Evolutionary conservation across 2,329 filamentous ascomycete species (phyloP).

Genomic region (Colletotrichum sidae): DNA sequence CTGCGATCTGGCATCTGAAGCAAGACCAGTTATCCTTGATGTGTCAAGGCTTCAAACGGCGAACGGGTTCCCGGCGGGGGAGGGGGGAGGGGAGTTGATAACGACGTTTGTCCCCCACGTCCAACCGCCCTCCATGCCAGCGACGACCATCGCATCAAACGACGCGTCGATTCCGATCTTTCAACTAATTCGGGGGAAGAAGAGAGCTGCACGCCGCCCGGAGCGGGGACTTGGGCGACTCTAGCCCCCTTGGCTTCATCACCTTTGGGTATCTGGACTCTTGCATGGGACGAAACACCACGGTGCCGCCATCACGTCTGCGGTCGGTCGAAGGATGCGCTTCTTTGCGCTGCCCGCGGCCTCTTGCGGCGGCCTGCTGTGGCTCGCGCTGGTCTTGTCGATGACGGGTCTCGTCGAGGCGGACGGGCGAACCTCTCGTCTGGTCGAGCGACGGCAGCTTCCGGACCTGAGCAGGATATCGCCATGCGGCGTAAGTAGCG

Average conservation of each 20-base stretch:
- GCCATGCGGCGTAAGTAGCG: constrained; percentile 24
- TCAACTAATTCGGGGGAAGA: neutral
- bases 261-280: neutral
- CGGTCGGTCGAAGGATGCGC: constrained; percentile 9
- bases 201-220: constrained; percentile 10
- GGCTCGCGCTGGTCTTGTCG: constrained; percentile 5
- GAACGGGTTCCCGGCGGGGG: constrained; percentile 17
- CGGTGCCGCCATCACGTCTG: neutral
- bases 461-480: constrained; percentile 31
- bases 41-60: constrained; percentile 17
- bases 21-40: constrained; percentile 29
- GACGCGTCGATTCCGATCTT: neutral
- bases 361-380: constrained; percentile 11
- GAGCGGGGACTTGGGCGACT: constrained; percentile 20
- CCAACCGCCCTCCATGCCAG: neutral
- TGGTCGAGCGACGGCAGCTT: constrained; percentile 18
- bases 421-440: neutral
- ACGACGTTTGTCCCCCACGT: constrained; percentile 11
- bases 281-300: neutral
- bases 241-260: neutral
- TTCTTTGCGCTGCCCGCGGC: constrained; percentile 2
- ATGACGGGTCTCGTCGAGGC: neutral
- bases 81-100: constrained; percentile 15
- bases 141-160: neutral
- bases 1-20: constrained; percentile 10